Percentiles rank a stretch among this genome's conserved stretches.
Conservation (phyloP, 208 protist genomes). For the Crithidia expoeki region DNA sequence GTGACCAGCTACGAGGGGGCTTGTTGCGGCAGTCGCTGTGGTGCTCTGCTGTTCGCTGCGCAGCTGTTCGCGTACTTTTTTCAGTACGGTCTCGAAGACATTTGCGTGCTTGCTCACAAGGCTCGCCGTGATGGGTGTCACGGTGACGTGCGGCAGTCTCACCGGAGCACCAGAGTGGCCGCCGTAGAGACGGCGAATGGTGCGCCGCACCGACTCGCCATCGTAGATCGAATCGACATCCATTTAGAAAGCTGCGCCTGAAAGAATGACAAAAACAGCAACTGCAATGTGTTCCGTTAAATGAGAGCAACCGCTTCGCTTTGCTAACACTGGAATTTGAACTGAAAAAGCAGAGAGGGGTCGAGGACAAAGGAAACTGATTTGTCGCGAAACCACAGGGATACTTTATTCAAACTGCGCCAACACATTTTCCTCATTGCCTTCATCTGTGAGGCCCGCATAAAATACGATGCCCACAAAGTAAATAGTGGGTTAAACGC, state of each 20-base stretch:
- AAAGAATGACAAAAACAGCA: too few species aligned
- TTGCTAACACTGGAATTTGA: too few species aligned
- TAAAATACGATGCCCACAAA: too few species aligned
- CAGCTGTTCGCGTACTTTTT: constrained; percentile 7
- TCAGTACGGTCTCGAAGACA: constrained; percentile 17
- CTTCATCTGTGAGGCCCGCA: not conserved
- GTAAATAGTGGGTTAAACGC: too few species aligned
- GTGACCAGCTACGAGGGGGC: constrained; percentile 25
- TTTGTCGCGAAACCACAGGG: too few species aligned
- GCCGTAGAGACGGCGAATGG: constrained; percentile 24
- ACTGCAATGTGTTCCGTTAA: not conserved
- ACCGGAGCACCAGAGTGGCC: constrained; percentile 1
- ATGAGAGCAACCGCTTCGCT: too few species aligned
- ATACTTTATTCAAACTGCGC: too few species aligned
- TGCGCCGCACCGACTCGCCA: constrained; percentile 22
- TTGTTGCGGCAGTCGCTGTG: not conserved
- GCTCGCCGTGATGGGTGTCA: constrained; percentile 17
- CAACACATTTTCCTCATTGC: too few species aligned
- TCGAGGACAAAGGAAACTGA: too few species aligned
- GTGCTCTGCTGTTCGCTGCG: constrained; percentile 3
- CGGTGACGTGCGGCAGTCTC: constrained; percentile 24
- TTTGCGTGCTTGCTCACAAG: constrained; percentile 2
- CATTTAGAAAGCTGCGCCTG: not conserved
- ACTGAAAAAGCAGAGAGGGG: too few species aligned
- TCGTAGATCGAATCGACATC: constrained; percentile 6